These are phyloP conservation scores for Angophora floribunda DNA, from an alignment of 345 rosid species.

Conservation along the genomic window DNA sequence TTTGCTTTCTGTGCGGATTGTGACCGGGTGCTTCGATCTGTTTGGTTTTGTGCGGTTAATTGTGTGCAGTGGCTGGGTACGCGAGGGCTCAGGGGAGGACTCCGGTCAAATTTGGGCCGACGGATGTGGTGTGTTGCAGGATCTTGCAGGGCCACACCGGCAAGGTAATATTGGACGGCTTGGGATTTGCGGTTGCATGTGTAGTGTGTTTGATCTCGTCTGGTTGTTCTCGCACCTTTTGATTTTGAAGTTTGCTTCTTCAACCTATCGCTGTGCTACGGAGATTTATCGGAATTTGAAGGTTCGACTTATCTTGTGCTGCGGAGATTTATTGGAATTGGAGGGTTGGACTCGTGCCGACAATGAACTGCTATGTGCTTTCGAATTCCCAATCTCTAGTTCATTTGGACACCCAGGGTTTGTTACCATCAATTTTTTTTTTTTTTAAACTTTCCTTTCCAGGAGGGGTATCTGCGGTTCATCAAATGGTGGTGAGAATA, in stretches of 20 bases:
- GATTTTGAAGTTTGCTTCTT: neutral
- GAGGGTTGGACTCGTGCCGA: neutral
- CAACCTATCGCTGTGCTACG: neutral
- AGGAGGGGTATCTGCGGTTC: neutral
- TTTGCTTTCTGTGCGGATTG: neutral
- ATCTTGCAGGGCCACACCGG: constrained; percentile 96
- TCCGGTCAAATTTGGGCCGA: constrained; percentile 69
- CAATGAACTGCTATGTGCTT: neutral
- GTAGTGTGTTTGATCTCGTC: neutral
- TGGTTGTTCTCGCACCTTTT: neutral
- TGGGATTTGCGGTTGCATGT: neutral
- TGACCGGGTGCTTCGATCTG: constrained; percentile 2
- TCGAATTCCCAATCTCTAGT: neutral
- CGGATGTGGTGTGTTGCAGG: constrained; percentile 95
- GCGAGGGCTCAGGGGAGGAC: constrained; percentile 53
- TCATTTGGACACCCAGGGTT: neutral
- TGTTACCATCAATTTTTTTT: neutral
- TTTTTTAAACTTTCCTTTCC: neutral
- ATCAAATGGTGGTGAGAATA: neutral
- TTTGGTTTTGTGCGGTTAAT: constrained; percentile 2
- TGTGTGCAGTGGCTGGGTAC: constrained; percentile 54
- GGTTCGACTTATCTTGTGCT: neutral
- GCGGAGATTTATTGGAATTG: neutral
- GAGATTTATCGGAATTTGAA: neutral
- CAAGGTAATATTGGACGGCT: constrained; percentile 31